These are phyloP conservation scores for Cystofilobasidium bisporidii DNA, from an alignment of 768 basidiomycete species.

Conservation along the genomic window DNA sequence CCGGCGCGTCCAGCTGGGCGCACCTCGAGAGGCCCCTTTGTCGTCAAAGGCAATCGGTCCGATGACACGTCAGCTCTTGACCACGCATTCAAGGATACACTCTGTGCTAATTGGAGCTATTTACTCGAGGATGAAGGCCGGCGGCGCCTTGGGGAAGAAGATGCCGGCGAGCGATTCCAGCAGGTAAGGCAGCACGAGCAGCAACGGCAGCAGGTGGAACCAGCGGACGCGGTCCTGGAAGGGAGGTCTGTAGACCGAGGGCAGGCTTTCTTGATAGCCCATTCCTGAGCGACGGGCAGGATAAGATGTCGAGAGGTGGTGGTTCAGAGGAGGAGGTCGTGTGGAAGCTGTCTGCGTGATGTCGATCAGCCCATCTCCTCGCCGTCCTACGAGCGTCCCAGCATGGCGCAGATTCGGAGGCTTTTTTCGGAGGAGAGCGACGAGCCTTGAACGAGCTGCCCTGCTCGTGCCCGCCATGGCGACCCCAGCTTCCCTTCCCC, in stretches of 20 bases:
- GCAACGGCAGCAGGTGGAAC: not conserved
- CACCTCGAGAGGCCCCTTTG: not conserved
- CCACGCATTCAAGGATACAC: not conserved
- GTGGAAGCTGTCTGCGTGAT: no score
- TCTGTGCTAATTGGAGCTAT: no score
- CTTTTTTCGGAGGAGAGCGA: no score
- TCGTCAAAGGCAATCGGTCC: no score
- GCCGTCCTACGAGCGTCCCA: no score
- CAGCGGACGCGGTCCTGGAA: not conserved
- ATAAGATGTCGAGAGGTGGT: not conserved
- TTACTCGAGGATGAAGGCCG: not conserved
- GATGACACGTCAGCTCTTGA: no score
- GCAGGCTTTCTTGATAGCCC: not conserved
- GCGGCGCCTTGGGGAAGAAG: not conserved
- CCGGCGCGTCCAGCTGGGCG: conserved; percentile 34
- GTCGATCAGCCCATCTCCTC: no score
- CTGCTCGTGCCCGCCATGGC: no score
- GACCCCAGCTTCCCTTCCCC: no score
- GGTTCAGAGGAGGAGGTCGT: not conserved
- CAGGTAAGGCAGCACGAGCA: not conserved
- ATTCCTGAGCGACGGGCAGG: no score
- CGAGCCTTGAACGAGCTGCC: no score
- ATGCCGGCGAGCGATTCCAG: not conserved
- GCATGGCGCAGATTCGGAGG: no score
- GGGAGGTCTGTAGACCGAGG: not conserved